These are phyloP conservation scores for Puya raimondii DNA, from an alignment of 176 grass and related monocot species.

Conservation along the genomic window DNA sequence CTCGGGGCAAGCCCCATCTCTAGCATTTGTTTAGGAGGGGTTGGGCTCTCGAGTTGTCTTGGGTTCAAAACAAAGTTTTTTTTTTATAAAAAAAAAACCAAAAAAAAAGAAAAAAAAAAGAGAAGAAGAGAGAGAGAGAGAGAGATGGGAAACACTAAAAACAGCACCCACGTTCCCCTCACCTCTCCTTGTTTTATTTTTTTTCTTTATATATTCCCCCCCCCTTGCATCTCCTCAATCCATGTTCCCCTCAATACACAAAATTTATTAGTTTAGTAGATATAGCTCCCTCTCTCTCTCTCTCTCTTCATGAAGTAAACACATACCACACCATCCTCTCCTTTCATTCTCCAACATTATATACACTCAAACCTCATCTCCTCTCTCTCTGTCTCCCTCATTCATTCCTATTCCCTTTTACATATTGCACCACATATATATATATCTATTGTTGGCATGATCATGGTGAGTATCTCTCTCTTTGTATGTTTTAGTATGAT, in stretches of 20 bases:
- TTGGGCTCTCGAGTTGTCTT: conserved; percentile 50
- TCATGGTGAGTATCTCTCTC: conserved; percentile 50
- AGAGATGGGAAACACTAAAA: conserved; percentile 95
- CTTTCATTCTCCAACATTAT: neutral
- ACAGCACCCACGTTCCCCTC: conserved; percentile 99
- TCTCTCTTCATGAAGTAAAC: neutral
- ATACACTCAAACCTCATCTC: neutral
- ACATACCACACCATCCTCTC: conserved; percentile 8
- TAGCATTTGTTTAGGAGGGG: conserved; percentile 39
- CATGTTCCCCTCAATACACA: neutral
- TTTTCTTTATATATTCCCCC: neutral
- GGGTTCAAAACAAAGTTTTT: conserved; percentile 51
- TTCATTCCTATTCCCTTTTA: neutral
- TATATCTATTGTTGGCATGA: conserved; percentile 20
- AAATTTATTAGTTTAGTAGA: neutral
- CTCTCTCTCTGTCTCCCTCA: conserved; percentile 31
- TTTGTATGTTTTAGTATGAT: neutral
- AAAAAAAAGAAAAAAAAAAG: too few species aligned
- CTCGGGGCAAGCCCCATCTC: conserved; percentile 27
- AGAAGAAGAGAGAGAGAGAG: conserved; percentile 36
- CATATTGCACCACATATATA: neutral
- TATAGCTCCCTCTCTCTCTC: too few species aligned
- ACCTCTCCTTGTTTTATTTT: conserved; percentile 28
- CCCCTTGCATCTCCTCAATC: neutral
- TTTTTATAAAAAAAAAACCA: too few species aligned